Base-by-base conservation (phyloP, 257 asterid genomes). In the Solanum ahanhuiri region DNA sequence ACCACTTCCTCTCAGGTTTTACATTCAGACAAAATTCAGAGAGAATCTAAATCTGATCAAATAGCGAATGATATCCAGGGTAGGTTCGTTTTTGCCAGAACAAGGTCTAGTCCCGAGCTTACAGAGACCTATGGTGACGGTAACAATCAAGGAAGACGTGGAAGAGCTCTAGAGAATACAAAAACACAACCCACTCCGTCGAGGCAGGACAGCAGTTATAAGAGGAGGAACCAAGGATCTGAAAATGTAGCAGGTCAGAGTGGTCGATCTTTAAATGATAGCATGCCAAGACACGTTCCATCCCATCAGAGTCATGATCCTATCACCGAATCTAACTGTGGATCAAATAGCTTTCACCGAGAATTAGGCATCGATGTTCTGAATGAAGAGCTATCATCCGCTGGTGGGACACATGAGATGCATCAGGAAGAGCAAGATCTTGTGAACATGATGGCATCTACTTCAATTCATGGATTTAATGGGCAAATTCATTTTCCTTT, bases 71-170 rank as follows among this genome's bases (percentile, higher is more conserved):
- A 93, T 72, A 90, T 83, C 43, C 95, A 92, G 79, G 96, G 96
- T 39, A 89, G 93, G 83, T 92, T 91, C 88, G 90, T 90, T 54
- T 91, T 94, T 90, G 97, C 96, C 58, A 92, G 98, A 89, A 97
- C 98, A 22, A 93, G 86, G 75, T 97, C 98, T 82, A 95, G 99
- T 86, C 98, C 99, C 20, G 98, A 97, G 91, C 95, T 97, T 86
- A 95, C 97, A 58, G 98, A 95, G 88, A 89, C 93, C 33, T 96
- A 86, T 91, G 92, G 87, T 60, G 93, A 91, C 60, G 83, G 86
- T 34, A 89, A 92, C 34, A 88, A 91, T 87, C 95, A 89, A 87
- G 81, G 57, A 83, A 87, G 87, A 83, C 91, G 20, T 70, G 86
- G 88, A 77, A 91, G 88, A 89, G 91, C 88, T 51, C 89, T 93